Percentiles rank a stretch among this genome's conserved stretches.
Conservation (phyloP, 75 land plant genomes). For the Sequoiadendron giganteum region DNA sequence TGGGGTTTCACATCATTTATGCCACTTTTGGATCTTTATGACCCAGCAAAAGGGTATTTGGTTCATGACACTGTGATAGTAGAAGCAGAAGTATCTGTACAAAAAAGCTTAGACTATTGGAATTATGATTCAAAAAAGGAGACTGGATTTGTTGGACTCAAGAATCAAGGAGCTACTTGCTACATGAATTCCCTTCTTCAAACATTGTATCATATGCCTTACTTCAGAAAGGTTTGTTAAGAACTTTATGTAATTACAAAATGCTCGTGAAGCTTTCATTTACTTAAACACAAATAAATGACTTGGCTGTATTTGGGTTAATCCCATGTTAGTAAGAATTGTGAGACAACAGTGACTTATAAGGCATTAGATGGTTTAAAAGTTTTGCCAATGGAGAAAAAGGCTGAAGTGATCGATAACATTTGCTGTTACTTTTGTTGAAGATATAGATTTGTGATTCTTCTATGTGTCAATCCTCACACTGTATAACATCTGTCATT, state of each 20-base stretch:
- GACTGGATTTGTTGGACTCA: slow-evolving; percentile 94
- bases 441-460: too few species aligned
- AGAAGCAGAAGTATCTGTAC: slow-evolving; percentile 90
- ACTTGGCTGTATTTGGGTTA: neutral
- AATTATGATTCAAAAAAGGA: slow-evolving; percentile 93
- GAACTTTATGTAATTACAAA: neutral
- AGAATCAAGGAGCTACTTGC: slow-evolving; percentile 98
- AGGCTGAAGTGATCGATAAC: too few species aligned
- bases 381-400: too few species aligned
- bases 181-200: slow-evolving; percentile 86
- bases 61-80: slow-evolving; percentile 72
- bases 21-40: slow-evolving; percentile 87
- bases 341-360: too few species aligned
- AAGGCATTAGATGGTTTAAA: neutral
- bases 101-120: slow-evolving; percentile 70
- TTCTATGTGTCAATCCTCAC: too few species aligned
- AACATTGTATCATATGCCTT: slow-evolving; percentile 91
- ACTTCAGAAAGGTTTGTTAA: slow-evolving; percentile 76
- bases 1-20: slow-evolving; percentile 99
- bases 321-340: too few species aligned
- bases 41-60: slow-evolving; percentile 74
- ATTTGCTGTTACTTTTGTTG: too few species aligned
- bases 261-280: neutral
- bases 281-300: neutral
- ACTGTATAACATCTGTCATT: too few species aligned